Evolutionary conservation across 2,329 filamentous ascomycete species (phyloP), one percentile per base, ranked within the genome.

Genomic region (Aspergillus pseudoterreus): DNA sequence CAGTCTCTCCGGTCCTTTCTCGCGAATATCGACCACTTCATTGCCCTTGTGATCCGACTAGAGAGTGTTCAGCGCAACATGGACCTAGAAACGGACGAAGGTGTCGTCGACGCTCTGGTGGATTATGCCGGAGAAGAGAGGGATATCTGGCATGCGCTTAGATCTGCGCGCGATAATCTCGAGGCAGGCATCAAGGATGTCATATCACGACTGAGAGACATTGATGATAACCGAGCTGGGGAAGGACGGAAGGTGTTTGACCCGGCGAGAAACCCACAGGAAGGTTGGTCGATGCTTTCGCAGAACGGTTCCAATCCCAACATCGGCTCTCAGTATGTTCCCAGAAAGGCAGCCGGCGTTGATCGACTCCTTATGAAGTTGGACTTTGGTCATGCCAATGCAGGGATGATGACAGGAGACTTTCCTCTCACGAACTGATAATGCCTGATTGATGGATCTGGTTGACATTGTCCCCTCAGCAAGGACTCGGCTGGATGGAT

Each of bases 321-420:
- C 14, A 48, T 51, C 3, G 57, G 63, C 39, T 47, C 54, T 33
- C 64, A 71, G 55, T 96, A 89, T 67, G 78, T 85, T 27, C 87
- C 90, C 1, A 80, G 83, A 55, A 84, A 87, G 54, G 82, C 90
- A 3, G 89, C 89, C 0, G 88, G 90, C 1, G 83, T 96, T 43
- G 90, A 96, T 73, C 79, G 88, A 52, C 71, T 96, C 65, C 71
- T 96, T 66, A 95, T 96, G 90, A 96, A 96, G 75, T 75, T 96
- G 61, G 91, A 96, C 58, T 83, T 81, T 54, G 65, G 70, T 52
- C 62, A 68, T 51, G 54, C 65, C 53, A 62, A 56, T 54, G 32
- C 45, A 12, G 39, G 38, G 11, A 12, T 32, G 30, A 44, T 21
- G 35, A 43, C 39, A 22, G 17, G 17, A 14, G 39, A 3, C 6